Evolutionary conservation across 2,329 filamentous ascomycete species (phyloP), one percentile per base, ranked within the genome.

Genomic region (Aspergillus niger): DNA sequence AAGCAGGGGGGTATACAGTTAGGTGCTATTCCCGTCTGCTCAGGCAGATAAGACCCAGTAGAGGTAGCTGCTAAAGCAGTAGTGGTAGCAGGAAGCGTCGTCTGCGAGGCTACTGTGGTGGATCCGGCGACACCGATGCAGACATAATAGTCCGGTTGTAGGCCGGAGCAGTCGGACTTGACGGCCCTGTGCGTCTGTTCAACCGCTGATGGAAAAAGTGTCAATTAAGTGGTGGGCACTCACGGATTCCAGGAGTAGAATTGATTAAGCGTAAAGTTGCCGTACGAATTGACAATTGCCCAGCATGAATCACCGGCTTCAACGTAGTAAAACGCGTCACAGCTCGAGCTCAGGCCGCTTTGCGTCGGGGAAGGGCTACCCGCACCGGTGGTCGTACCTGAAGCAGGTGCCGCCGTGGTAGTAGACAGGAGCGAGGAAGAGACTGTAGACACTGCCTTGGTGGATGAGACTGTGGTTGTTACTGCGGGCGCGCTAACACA

Each of bases 231-330:
- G 22, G 30, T 32, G 5, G 24, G 2, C 24, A 22, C 49, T 49
- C 30, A 59, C 57, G 57, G 50, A 3, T 59, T 59, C 57, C 57
- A 59, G 15, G 28, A 38, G 30, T 59, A 59, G 22, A 59, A 59
- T 7, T 55, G 30, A n/a, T 32, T 28, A 10, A 59, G 50, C 1
- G 57, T 59, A 22, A 43, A 59, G 13, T 17, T 22, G 11, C 39
- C 28, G 22, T 54, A 59, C 20, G 50, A 39, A 7, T 59, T 48
- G 13, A 22, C 17, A 20, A 54, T 59, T 8, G 20, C 43, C 8
- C 32, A 55, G 11, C 57, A 59, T 2, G 50, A 47, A 24, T 59
- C 57, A 13, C 22, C 50, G 1, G 28, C n/a, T 30, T 59, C 6
- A 3, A 59, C 57, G 17, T 38, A 53, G 24, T 59, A 53, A 11